phyloP scores from a whole-genome alignment of 2,329 filamentous ascomycete genomes.

The Paecilomyces niveus region DNA sequence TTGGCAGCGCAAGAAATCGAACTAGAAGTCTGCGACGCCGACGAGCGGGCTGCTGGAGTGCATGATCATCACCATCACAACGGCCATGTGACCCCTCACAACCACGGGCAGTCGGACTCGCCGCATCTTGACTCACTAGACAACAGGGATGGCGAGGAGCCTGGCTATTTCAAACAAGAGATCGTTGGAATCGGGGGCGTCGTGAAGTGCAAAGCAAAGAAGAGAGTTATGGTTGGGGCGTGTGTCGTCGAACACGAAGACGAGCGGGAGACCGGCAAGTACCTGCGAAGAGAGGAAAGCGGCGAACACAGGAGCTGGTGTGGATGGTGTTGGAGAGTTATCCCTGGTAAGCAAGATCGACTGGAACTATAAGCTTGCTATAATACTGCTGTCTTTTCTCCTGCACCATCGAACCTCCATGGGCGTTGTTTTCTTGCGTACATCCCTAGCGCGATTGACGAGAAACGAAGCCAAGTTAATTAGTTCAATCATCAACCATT shows the following conservation, averaged over 20 bases:
- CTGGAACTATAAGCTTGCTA: neutral
- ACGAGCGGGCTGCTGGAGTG: slow-evolving; percentile 54
- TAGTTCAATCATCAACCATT: neutral
- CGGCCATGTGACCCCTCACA: slow-evolving; percentile 7
- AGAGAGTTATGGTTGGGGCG: slow-evolving; percentile 71
- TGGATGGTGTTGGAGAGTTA: slow-evolving; percentile 77
- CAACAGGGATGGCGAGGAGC: slow-evolving; percentile 33
- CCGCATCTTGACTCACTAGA: slow-evolving; percentile 1
- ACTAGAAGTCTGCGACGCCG: slow-evolving; percentile 76
- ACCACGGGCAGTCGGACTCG: slow-evolving; percentile 8
- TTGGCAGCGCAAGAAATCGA: slow-evolving; percentile 70
- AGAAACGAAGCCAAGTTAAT: neutral
- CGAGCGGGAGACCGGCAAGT: slow-evolving; percentile 59
- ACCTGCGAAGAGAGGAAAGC: slow-evolving; percentile 62
- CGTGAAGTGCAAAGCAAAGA: slow-evolving; percentile 81
- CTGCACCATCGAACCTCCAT: neutral
- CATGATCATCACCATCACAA: slow-evolving; percentile 18
- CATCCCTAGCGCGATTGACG: neutral
- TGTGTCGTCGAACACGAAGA: slow-evolving; percentile 82
- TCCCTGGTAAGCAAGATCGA: slow-evolving; percentile 51
- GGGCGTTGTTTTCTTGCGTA: neutral
- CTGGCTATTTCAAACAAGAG: slow-evolving; percentile 79
- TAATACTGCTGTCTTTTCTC: neutral
- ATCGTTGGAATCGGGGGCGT: slow-evolving; percentile 85
- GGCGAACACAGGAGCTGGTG: slow-evolving; percentile 75